Percentiles rank a stretch among this genome's conserved stretches.
These are phyloP conservation scores for Exophiala oligosperma DNA, from an alignment of 2,329 filamentous ascomycete species.

Conservation along the genomic window DNA sequence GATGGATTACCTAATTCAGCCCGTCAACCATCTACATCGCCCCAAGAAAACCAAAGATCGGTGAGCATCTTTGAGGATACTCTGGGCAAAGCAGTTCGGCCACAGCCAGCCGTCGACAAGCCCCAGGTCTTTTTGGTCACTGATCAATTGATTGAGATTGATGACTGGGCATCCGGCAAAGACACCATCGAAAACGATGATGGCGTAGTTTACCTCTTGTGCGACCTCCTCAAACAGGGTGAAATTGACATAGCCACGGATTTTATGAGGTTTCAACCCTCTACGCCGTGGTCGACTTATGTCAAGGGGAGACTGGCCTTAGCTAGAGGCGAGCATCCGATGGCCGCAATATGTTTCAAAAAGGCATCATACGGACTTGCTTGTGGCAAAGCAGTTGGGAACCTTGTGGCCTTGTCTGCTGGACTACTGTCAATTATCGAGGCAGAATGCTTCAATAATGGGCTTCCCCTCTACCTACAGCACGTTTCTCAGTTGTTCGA, in stretches of 20 bases:
- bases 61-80: slow-evolving; percentile 45
- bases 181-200: slow-evolving; percentile 55
- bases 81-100: slow-evolving; percentile 45
- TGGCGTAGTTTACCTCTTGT: slow-evolving; percentile 66
- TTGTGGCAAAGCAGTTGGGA: slow-evolving; percentile 45
- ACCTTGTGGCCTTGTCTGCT: slow-evolving; percentile 48
- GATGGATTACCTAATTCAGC: slow-evolving; percentile 29
- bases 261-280: slow-evolving; percentile 65
- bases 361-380: slow-evolving; percentile 68
- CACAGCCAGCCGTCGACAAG: slow-evolving; percentile 39
- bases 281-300: slow-evolving; percentile 66
- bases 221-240: slow-evolving; percentile 67
- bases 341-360: slow-evolving; percentile 74
- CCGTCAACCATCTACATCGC: slow-evolving; percentile 31
- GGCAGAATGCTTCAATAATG: slow-evolving; percentile 66
- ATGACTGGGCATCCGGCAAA: slow-evolving; percentile 49
- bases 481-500: slow-evolving; percentile 85
- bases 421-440: slow-evolving; percentile 76
- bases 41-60: slow-evolving; percentile 29
- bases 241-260: slow-evolving; percentile 65
- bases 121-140: slow-evolving; percentile 46
- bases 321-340: slow-evolving; percentile 69
- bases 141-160: slow-evolving; percentile 44
- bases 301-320: slow-evolving; percentile 80
- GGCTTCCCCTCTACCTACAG: slow-evolving; percentile 79